A percentile compares a stretch with the other conserved stretches of the same genome.
phyloP scores from a whole-genome alignment of 1,284 basidiomycete genomes.

The Ceratobasidium sp. region DNA sequence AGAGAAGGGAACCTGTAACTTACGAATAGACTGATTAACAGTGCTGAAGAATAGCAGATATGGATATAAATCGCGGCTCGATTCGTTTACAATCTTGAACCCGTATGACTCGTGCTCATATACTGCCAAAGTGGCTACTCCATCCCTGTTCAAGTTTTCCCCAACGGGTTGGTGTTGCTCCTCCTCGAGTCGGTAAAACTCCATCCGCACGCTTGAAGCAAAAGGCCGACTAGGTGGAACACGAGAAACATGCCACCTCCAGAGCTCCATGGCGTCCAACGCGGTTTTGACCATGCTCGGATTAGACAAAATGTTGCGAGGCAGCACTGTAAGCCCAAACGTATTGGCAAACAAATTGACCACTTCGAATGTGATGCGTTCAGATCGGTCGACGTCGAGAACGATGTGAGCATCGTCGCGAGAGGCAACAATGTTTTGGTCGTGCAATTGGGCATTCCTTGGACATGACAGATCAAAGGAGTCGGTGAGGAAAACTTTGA shows the following conservation, averaged over 20 bases:
- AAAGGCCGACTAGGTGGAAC: not conserved
- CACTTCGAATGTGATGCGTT: not conserved
- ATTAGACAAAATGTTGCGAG: not conserved
- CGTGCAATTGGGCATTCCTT: not conserved
- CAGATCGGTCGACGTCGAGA: not conserved
- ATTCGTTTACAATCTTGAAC: constrained; percentile 53
- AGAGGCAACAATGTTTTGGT: not conserved
- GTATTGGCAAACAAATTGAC: not conserved
- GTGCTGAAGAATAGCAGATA: constrained; percentile 58
- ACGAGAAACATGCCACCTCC: not conserved
- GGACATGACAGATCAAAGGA: not conserved
- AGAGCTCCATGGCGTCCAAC: not conserved
- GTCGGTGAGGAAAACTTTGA: not conserved
- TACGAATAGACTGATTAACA: constrained; percentile 54
- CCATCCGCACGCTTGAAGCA: not conserved
- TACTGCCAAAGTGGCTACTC: constrained; percentile 51
- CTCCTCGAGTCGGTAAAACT: not conserved
- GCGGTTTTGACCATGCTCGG: not conserved
- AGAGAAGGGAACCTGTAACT: not conserved
- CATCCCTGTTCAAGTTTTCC: constrained; percentile 43
- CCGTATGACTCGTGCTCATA: constrained; percentile 50
- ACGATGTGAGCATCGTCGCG: not conserved
- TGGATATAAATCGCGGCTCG: constrained; percentile 56
- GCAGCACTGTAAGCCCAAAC: not conserved
- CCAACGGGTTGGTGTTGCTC: constrained; percentile 25